Percentiles rank a stretch among this genome's conserved stretches.
Conservation (phyloP, 106 monocot genomes). For the Apostasia ramifera region DNA sequence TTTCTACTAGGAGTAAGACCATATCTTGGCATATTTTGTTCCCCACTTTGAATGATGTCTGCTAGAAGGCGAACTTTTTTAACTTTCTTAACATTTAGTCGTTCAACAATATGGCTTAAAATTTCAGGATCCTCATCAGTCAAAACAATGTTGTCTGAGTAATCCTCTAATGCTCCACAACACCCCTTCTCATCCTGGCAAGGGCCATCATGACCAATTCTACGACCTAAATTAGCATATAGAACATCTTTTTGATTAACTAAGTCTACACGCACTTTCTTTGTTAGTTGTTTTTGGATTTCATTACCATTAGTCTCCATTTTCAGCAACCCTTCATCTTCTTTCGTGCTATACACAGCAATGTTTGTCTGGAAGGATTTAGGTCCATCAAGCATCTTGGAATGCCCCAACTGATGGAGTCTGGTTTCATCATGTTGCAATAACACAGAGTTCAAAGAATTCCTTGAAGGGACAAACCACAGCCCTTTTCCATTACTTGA, state of each 20-base stretch:
- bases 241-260: constrained; percentile 5
- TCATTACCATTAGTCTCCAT: constrained; percentile 1
- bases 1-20: constrained; percentile 3
- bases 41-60: constrained; percentile 49
- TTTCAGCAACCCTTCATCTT: neutral
- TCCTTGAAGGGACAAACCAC: neutral
- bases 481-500: neutral
- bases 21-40: constrained; percentile 3
- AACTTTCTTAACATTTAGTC: constrained; percentile 18
- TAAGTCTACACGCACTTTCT: neutral
- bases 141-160: neutral
- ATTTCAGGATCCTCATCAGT: constrained; percentile 1
- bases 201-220: neutral
- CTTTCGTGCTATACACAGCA: neutral
- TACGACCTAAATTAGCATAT: constrained; percentile 6
- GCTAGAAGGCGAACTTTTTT: constrained; percentile 38
- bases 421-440: constrained; percentile 6
- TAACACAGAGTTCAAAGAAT: neutral
- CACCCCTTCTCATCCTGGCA: neutral
- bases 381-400: constrained; percentile 1
- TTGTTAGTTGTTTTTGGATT: neutral
- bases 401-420: constrained; percentile 8
- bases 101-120: constrained; percentile 3
- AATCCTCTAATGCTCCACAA: constrained; percentile 10
- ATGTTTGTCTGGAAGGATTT: neutral